A percentile compares a stretch with the other conserved stretches of the same genome.
Conservation (phyloP, 2,329 filamentous ascomycete species). For the Fusarium proliferatum region DNA sequence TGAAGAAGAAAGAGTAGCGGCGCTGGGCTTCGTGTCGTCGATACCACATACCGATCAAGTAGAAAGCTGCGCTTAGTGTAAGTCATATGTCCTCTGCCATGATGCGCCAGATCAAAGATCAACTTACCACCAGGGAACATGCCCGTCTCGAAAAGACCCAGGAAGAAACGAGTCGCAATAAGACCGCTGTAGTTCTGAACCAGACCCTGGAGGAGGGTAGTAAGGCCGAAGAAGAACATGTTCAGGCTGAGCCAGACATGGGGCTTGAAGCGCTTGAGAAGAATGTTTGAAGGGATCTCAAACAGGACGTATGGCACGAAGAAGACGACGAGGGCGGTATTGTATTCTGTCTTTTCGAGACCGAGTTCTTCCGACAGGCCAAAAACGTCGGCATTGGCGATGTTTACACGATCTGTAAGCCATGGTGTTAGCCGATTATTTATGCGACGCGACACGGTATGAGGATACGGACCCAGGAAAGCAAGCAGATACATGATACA, state of each 20-base stretch:
- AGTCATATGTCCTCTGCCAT: constrained; percentile 52
- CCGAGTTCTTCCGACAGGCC: constrained; percentile 71
- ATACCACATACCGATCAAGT: constrained; percentile 91
- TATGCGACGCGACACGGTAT: background rate
- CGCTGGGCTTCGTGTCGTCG: constrained; percentile 87
- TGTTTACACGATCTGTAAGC: constrained; percentile 73
- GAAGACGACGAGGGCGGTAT: constrained; percentile 82
- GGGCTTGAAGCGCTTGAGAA: constrained; percentile 72
- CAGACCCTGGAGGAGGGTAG: constrained; percentile 80
- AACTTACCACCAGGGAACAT: constrained; percentile 67
- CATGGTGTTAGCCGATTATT: background rate
- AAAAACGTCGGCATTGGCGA: constrained; percentile 80
- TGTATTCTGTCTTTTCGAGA: constrained; percentile 72
- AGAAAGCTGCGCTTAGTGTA: constrained; percentile 59
- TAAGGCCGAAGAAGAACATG: constrained; percentile 86
- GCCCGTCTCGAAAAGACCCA: constrained; percentile 80
- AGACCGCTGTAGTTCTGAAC: constrained; percentile 82
- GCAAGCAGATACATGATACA: constrained; percentile 78
- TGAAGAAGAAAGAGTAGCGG: constrained; percentile 94
- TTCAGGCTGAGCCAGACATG: constrained; percentile 80
- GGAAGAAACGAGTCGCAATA: constrained; percentile 84
- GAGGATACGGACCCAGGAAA: constrained; percentile 63
- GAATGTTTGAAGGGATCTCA: constrained; percentile 75
- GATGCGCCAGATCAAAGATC: background rate
- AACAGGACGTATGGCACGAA: constrained; percentile 81